phyloP scores from a whole-genome alignment of 2,329 filamentous ascomycete genomes.

The Microcyclosporella mali region DNA sequence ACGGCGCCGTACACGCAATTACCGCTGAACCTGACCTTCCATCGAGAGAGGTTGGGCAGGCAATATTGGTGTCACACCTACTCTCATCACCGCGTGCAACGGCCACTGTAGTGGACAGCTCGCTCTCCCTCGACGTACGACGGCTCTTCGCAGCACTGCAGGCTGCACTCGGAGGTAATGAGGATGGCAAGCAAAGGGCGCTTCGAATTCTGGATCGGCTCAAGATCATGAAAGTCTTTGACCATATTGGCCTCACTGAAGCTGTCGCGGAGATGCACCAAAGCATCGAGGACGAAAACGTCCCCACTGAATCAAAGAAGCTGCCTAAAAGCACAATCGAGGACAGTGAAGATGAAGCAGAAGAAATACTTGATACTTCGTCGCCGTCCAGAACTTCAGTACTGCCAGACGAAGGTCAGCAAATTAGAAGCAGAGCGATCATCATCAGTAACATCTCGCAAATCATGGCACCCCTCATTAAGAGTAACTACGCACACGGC shows the following conservation, averaged over 20 bases:
- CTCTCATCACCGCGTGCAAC: conserved; percentile 22
- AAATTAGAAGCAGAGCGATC: conserved; percentile 11
- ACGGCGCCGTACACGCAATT: conserved; percentile 33
- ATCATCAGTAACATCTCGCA: conserved; percentile 27
- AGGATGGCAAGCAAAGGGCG: conserved; percentile 27
- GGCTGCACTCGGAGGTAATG: conserved; percentile 1
- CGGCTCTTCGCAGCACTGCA: conserved; percentile 25
- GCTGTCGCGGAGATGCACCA: conserved; percentile 40
- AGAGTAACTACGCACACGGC: conserved; percentile 28
- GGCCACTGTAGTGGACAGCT: conserved; percentile 43
- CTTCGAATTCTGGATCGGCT: conserved; percentile 38
- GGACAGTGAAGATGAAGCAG: conserved; percentile 33
- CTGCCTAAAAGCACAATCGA: conserved; percentile 25
- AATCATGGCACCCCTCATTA: conserved; percentile 24
- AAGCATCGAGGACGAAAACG: conserved; percentile 20
- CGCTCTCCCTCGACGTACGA: conserved; percentile 41
- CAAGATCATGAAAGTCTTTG: conserved; percentile 47
- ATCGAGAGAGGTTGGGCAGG: conserved; percentile 27
- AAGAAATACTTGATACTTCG: conserved; percentile 35
- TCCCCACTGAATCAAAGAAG: background rate
- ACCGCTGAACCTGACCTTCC: conserved; percentile 28
- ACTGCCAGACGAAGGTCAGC: background rate
- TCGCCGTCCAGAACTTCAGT: background rate
- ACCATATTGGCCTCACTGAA: conserved; percentile 44
- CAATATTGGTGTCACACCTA: conserved; percentile 36